These are phyloP conservation scores for Persicaria maculosa DNA, from an alignment of 148 eudicot genomes.

Conservation along the genomic window DNA sequence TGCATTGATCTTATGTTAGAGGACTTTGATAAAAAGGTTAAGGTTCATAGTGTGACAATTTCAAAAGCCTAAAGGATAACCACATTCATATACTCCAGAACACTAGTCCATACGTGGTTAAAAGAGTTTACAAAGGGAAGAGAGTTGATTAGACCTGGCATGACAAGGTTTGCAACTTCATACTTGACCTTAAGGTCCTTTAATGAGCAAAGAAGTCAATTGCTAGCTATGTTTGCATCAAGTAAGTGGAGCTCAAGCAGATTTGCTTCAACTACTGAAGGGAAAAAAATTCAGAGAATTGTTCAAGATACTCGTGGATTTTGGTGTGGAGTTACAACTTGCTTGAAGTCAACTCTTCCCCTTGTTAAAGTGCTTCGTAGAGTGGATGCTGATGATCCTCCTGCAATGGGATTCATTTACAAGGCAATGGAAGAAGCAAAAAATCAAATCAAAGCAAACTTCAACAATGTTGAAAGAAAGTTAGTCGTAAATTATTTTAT, in stretches of 20 bases:
- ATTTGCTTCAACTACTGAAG: neutral
- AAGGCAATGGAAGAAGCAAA: too few species aligned
- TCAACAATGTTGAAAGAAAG: too few species aligned
- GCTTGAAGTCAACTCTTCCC: neutral
- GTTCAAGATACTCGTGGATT: neutral
- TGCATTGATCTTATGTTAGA: neutral
- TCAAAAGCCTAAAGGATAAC: constrained; percentile 5
- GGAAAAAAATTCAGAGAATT: too few species aligned
- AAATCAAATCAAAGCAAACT: too few species aligned
- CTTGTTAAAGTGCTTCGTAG: neutral
- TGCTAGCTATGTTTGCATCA: neutral
- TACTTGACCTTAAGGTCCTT: neutral
- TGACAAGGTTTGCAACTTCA: constrained; percentile 7
- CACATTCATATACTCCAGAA: neutral
- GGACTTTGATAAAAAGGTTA: neutral
- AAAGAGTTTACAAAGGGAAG: constrained; percentile 6
- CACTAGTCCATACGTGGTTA: neutral
- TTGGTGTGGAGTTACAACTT: neutral
- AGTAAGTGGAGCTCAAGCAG: neutral
- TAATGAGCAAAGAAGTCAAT: neutral
- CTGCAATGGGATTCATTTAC: too few species aligned
- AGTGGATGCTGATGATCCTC: too few species aligned
- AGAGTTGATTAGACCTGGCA: constrained; percentile 4
- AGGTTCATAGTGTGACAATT: neutral
- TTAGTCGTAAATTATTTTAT: too few species aligned